These are phyloP conservation scores for Lipomyces kockii DNA, from an alignment of 805 yeast genomes.

Conservation along the genomic window DNA sequence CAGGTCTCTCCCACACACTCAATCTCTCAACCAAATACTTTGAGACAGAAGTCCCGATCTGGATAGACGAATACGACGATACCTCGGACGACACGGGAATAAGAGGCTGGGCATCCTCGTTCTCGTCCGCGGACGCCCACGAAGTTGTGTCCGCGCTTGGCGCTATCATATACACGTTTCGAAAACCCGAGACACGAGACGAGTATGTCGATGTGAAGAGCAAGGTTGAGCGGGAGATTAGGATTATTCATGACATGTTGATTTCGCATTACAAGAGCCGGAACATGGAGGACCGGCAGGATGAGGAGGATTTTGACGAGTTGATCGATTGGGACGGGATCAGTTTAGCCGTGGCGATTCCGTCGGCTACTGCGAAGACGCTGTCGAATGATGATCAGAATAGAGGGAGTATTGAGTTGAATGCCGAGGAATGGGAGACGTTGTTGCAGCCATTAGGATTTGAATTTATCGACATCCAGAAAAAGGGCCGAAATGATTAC, in stretches of 20 bases:
- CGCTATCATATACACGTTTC: conserved; percentile 45
- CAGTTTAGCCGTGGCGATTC: conserved; percentile 34
- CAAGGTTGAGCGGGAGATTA: conserved; percentile 25
- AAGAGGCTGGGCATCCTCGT: conserved; percentile 44
- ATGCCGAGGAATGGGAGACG: conserved; percentile 33
- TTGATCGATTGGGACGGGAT: conserved; percentile 35
- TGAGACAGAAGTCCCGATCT: conserved; percentile 44
- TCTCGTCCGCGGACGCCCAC: conserved; percentile 44
- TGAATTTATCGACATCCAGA: conserved; percentile 38
- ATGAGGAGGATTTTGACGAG: conserved; percentile 38
- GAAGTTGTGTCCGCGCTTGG: conserved; percentile 47
- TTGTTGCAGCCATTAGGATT: conserved; percentile 37
- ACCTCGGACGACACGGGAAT: conserved; percentile 31
- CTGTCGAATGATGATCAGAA: neutral
- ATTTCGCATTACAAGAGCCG: conserved; percentile 13
- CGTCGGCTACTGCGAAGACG: neutral
- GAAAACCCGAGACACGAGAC: conserved; percentile 17
- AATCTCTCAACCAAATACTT: conserved; percentile 45
- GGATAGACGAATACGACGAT: conserved; percentile 46
- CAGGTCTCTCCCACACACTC: conserved; percentile 41
- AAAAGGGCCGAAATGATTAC: conserved; percentile 30
- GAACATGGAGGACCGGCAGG: conserved; percentile 28
- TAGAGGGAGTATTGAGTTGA: conserved; percentile 12
- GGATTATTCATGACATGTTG: conserved; percentile 25
- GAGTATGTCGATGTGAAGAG: conserved; percentile 28